A percentile compares a stretch with the other conserved stretches of the same genome.
phyloP scores from a whole-genome alignment of 1,284 basidiomycete species.

The Rhodotorula sp. region DNA sequence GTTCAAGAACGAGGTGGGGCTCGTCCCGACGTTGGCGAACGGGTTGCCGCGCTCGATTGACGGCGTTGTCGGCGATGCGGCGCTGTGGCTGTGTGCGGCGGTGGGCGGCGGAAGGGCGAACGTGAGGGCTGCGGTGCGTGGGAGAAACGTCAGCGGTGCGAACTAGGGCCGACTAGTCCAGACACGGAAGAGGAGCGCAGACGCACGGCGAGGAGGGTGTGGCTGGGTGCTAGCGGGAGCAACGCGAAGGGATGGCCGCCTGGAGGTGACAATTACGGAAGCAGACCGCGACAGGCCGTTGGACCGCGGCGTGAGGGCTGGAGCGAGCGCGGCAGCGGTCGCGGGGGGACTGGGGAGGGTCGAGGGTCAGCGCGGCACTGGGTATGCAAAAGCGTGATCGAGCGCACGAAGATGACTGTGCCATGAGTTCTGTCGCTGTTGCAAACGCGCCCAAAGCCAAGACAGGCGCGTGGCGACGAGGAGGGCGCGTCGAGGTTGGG shows the following conservation, averaged over 20 bases:
- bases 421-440: neutral
- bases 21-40: neutral
- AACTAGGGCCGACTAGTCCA: too few relatives aligned
- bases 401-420: neutral
- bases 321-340: neutral
- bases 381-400: fast-evolving
- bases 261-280: constrained; percentile 6
- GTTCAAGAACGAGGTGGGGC: constrained; percentile 19
- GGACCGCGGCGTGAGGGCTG: neutral
- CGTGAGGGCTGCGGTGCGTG: constrained; percentile 17
- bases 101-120: constrained; percentile 14
- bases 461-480: too few relatives aligned
- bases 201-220: neutral
- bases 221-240: neutral
- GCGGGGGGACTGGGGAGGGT: neutral
- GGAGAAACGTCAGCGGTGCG: too few relatives aligned
- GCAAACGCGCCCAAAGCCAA: too few relatives aligned
- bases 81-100: neutral
- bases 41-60: constrained; percentile 5
- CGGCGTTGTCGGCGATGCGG: neutral
- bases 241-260: neutral
- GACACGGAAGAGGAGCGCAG: neutral
- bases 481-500: too few relatives aligned
- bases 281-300: constrained; percentile 2
- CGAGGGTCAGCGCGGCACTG: neutral